Conservation (phyloP, 768 basidiomycete genomes). For the Suillus discolor region DNA sequence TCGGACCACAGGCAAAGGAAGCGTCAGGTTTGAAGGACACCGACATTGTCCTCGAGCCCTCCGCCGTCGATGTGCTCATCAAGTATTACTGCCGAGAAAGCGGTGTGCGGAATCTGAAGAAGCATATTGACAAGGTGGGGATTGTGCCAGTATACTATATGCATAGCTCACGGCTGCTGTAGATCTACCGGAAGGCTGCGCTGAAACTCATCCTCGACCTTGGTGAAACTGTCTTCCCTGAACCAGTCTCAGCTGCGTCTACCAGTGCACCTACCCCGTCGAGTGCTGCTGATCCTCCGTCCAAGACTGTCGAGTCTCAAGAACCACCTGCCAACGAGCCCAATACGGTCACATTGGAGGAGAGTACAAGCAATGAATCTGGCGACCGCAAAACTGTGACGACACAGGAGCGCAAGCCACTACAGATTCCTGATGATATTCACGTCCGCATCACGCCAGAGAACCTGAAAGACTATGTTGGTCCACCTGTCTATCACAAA, state of each 20-base stretch:
- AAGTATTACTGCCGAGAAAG: slow-evolving; percentile 98
- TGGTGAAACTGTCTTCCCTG: slow-evolving; percentile 84
- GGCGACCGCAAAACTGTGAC: slow-evolving; percentile 60
- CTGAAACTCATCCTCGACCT: slow-evolving; percentile 88
- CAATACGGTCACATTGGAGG: slow-evolving; percentile 17
- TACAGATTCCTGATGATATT: slow-evolving; percentile 77
- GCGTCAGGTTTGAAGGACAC: slow-evolving; percentile 84
- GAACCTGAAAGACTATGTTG: slow-evolving; percentile 95
- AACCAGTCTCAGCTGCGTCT: slow-evolving; percentile 45
- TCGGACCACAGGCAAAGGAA: slow-evolving; percentile 92
- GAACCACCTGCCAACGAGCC: slow-evolving; percentile 47
- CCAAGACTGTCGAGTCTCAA: slow-evolving; percentile 53
- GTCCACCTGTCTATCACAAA: slow-evolving; percentile 93
- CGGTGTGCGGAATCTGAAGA: slow-evolving; percentile 95
- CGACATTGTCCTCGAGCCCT: slow-evolving; percentile 76
- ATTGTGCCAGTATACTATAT: background rate
- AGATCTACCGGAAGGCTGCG: slow-evolving; percentile 98
- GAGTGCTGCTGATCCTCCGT: slow-evolving; percentile 16
- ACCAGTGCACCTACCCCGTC: slow-evolving; percentile 15
- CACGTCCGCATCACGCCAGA: slow-evolving; percentile 82
- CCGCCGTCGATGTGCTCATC: slow-evolving; percentile 85
- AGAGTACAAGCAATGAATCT: slow-evolving; percentile 22
- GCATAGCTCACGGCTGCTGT: background rate
- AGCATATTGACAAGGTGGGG: slow-evolving; percentile 93
- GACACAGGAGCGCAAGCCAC: slow-evolving; percentile 76